Percentiles rank a stretch among this genome's conserved stretches.
These are phyloP conservation scores for Pseudogymnoascus sp. DNA, from an alignment of 2,329 filamentous ascomycete genomes.

Conservation along the genomic window DNA sequence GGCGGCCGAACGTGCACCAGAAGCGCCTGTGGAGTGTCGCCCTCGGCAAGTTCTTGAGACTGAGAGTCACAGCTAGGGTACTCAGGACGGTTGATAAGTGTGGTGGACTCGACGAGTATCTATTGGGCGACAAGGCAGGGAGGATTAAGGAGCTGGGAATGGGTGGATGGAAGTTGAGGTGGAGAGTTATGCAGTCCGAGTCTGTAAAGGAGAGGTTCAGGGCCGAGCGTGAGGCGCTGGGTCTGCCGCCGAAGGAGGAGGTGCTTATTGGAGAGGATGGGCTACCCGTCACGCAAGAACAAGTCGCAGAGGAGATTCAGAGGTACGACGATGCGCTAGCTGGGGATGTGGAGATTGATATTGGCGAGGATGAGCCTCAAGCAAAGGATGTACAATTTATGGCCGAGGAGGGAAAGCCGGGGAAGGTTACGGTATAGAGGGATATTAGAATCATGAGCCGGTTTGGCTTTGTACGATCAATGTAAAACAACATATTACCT, in stretches of 20 bases:
- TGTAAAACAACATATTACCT: constrained; percentile 9
- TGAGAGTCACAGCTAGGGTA: constrained; percentile 62
- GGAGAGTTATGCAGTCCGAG: constrained; percentile 77
- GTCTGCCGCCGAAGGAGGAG: constrained; percentile 47
- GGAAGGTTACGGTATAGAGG: constrained; percentile 21
- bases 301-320: constrained; percentile 30
- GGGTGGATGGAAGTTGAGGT: constrained; percentile 82
- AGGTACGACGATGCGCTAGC: constrained; percentile 39
- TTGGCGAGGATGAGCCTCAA: constrained; percentile 37
- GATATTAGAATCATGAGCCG: constrained; percentile 10
- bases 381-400: constrained; percentile 31
- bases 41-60: constrained; percentile 55
- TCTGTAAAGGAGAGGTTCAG: constrained; percentile 59
- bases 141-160: constrained; percentile 82
- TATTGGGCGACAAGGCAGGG: constrained; percentile 69
- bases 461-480: constrained; percentile 9
- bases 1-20: constrained; percentile 61
- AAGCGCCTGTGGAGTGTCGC: constrained; percentile 60
- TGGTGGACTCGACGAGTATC: constrained; percentile 85
- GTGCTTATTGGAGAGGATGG: constrained; percentile 32
- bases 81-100: constrained; percentile 71
- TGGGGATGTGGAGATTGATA: constrained; percentile 30
- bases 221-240: constrained; percentile 55
- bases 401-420: constrained; percentile 30
- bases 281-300: constrained; percentile 27